Base-by-base conservation (phyloP, 495 filamentous ascomycete genomes). In the Echria macrotheca region DNA sequence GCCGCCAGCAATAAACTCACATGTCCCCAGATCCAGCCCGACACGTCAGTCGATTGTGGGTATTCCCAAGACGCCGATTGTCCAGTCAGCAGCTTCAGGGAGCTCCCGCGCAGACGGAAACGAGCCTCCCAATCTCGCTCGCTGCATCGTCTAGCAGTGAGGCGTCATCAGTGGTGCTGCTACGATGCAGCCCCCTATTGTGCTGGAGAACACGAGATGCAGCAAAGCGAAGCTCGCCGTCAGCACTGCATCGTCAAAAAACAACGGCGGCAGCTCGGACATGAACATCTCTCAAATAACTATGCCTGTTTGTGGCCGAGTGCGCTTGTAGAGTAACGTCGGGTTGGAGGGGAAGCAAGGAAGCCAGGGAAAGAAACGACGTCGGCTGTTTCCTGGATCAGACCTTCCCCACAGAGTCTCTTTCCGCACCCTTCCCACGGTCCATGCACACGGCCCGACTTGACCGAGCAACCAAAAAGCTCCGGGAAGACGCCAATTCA, bases 181-280 rank as follows among this genome's bases (percentile, higher is more conserved):
- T 25, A 15, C 33, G 46, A 48, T 48, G 46, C 46, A 40, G 32
- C 12, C 46, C 46, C 44, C 44, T 47, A 47, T 47, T 47, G 44
- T 26, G 19, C 32, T 12, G 24, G 29, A 32, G 25, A 17, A 11
- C 32, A 25, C 12, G 44, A n/a, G 44, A 47, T 47, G 44, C 44
- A 47, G 44, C 44, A 25, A n/a, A 42, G 9, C 19, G 17, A 19
- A 24, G 29, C 31, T 33, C 19, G 21, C 44, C 21, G 44, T 47
- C 44, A 47, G 44, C 44, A n/a, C 44, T 5, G 44, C 44, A 47
- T 37, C n/a, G n/a, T 24, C n/a, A 18, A 11, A 37, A 18, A 14
- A n/a, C n/a, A n/a, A 33, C 19, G 44, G 29, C 18, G 31, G 18
- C 26, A 35, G 14, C 28, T 46, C 40, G 26, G 19, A 36, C 29